Percentiles rank a stretch among this genome's conserved stretches.
phyloP scores from a whole-genome alignment of 352 stramenopile genomes.

The Pythium graminicola region DNA sequence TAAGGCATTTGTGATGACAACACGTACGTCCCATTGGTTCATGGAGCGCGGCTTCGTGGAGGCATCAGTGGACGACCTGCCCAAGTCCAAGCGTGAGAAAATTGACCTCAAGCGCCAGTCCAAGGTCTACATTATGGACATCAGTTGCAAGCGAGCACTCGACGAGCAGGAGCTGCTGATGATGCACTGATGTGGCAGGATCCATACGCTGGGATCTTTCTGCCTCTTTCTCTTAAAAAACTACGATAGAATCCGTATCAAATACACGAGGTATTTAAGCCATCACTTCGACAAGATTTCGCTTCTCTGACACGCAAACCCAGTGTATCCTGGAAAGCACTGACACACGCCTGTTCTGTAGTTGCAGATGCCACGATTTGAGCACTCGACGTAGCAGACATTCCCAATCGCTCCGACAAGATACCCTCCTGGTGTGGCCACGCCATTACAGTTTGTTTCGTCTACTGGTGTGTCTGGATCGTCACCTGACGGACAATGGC shows the following conservation, averaged over 20 bases:
- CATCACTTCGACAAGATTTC: slow-evolving; percentile 27
- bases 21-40: slow-evolving; percentile 98
- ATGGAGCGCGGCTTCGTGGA: slow-evolving; percentile 94
- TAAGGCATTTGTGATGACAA: slow-evolving; percentile 97
- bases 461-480: slow-evolving; percentile 59
- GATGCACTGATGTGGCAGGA: slow-evolving; percentile 48
- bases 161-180: slow-evolving; percentile 83
- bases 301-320: slow-evolving; percentile 46
- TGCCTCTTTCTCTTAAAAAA: too few relatives aligned
- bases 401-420: slow-evolving; percentile 57
- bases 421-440: slow-evolving; percentile 33
- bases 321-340: slow-evolving; percentile 81
- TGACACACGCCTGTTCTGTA: slow-evolving; percentile 75
- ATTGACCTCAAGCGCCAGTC: slow-evolving; percentile 80
- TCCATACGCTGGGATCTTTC: too few relatives aligned
- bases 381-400: slow-evolving; percentile 89
- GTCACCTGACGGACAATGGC: slow-evolving; percentile 75
- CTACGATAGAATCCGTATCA: neutral
- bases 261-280: slow-evolving; percentile 20
- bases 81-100: slow-evolving; percentile 64
- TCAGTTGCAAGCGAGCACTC: slow-evolving; percentile 70
- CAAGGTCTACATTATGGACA: slow-evolving; percentile 88
- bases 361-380: slow-evolving; percentile 88
- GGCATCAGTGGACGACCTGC: slow-evolving; percentile 84
- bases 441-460: slow-evolving; percentile 70